Percentiles rank a stretch among this genome's conserved stretches.
These are phyloP conservation scores for Zygosaccharomyces sapae DNA, from an alignment of 1,139 yeast species.

Conservation along the genomic window DNA sequence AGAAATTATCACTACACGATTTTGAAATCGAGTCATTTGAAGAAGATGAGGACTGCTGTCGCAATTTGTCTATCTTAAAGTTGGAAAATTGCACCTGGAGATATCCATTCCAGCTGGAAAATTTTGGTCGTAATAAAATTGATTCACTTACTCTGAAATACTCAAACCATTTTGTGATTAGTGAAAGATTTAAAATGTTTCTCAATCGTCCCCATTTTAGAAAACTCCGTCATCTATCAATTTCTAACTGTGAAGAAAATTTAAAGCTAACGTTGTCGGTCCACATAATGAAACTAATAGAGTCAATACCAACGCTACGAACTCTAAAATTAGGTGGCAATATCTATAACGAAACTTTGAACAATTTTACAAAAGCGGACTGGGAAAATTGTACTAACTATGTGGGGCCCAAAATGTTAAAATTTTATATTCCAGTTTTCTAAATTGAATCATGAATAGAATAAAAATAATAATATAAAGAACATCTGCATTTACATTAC, in stretches of 20 bases:
- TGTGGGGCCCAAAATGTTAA: conserved; percentile 31
- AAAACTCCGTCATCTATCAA: conserved; percentile 26
- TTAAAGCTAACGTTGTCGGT: conserved; percentile 32
- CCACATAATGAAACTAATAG: conserved; percentile 29
- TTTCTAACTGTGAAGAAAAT: conserved; percentile 28
- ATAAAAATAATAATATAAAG: neutral
- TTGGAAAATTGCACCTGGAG: conserved; percentile 35
- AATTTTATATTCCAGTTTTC: conserved; percentile 34
- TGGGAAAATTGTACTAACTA: conserved; percentile 28
- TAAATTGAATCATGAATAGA: conserved; percentile 13
- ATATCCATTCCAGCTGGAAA: conserved; percentile 34
- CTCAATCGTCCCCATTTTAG: conserved; percentile 31
- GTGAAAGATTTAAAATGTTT: conserved; percentile 35
- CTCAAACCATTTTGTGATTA: conserved; percentile 32
- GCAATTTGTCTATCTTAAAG: conserved; percentile 16
- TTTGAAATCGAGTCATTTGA: conserved; percentile 32
- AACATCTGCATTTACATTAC: conserved; percentile 31
- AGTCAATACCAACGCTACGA: conserved; percentile 30
- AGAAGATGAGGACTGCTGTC: conserved; percentile 22
- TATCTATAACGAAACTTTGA: conserved; percentile 27
- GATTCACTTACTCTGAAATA: conserved; percentile 26
- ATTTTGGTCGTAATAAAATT: conserved; percentile 27
- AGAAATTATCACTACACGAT: conserved; percentile 26
- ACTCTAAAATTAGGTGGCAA: conserved; percentile 32
- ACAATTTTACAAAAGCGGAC: conserved; percentile 29